Percentiles rank a stretch among this genome's conserved stretches.
Conservation (phyloP, 352 stramenopile genomes). For the Phytopythium helicoides region DNA sequence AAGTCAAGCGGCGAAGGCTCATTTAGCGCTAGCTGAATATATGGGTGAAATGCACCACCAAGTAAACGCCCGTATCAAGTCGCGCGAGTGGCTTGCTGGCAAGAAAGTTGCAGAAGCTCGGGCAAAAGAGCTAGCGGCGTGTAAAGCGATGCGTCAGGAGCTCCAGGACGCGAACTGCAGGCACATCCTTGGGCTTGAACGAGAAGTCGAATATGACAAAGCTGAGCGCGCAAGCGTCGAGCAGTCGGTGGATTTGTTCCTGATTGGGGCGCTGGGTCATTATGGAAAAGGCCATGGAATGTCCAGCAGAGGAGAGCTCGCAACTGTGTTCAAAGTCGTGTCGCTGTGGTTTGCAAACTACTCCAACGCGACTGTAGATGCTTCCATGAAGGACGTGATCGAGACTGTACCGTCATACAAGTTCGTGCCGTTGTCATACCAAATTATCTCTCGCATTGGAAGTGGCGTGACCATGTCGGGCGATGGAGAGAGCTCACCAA, state of each 20-base stretch:
- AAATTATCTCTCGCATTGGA: conserved; percentile 96
- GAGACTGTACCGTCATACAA: conserved; percentile 92
- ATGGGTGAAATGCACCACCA: conserved; percentile 92
- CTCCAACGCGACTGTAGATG: conserved; percentile 65
- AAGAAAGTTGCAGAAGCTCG: conserved; percentile 75
- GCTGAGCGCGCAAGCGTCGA: conserved; percentile 86
- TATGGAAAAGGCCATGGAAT: conserved; percentile 69
- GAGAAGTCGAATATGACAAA: conserved; percentile 87
- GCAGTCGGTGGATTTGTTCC: conserved; percentile 81
- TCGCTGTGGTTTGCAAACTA: conserved; percentile 95
- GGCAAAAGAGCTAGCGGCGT: conserved; percentile 55
- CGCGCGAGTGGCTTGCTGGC: conserved; percentile 87
- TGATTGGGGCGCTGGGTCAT: conserved; percentile 85
- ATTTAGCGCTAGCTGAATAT: conserved; percentile 89
- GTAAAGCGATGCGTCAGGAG: conserved; percentile 51
- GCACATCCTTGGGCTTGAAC: conserved; percentile 71
- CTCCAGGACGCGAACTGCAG: conserved; percentile 65
- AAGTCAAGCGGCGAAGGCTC: conserved; percentile 63
- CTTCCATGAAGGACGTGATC: conserved; percentile 79
- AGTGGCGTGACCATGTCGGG: conserved; percentile 8
- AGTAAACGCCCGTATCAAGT: conserved; percentile 81
- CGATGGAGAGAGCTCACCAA: conserved; percentile 1
- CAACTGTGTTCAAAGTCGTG: conserved; percentile 91
- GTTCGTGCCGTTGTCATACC: conserved; percentile 96
- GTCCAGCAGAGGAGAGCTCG: conserved; percentile 73